phyloP scores from a whole-genome alignment of 805 yeast species.

The Monosporozyma aerobia region DNA sequence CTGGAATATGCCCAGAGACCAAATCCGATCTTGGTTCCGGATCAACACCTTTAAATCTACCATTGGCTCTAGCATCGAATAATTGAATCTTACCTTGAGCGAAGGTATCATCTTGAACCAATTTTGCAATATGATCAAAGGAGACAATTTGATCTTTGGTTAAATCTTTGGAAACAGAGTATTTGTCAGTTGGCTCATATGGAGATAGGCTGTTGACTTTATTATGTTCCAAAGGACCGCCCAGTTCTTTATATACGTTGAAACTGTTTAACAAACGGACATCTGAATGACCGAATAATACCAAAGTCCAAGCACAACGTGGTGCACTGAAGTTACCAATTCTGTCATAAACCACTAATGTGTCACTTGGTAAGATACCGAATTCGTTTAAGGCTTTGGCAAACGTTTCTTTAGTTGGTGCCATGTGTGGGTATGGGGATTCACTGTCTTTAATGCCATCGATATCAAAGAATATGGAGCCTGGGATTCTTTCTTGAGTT shows the following conservation, averaged over 20 bases:
- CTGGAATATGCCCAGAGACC: conserved; percentile 84
- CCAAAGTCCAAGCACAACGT: conserved; percentile 85
- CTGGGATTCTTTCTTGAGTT: conserved; percentile 48
- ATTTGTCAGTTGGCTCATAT: conserved; percentile 15
- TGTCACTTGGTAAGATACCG: conserved; percentile 49
- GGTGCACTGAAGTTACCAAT: conserved; percentile 82
- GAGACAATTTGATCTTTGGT: conserved; percentile 44
- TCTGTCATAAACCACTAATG: conserved; percentile 74
- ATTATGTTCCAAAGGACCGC: conserved; percentile 38
- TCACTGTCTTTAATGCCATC: conserved; percentile 53
- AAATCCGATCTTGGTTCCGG: conserved; percentile 89
- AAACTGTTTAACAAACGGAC: conserved; percentile 67
- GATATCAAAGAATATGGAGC: conserved; percentile 69
- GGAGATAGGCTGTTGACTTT: conserved; percentile 9
- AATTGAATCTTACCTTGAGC: conserved; percentile 13
- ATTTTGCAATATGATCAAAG: conserved; percentile 54
- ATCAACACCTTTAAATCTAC: conserved; percentile 65
- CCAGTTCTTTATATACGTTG: conserved; percentile 38
- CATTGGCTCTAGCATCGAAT: conserved; percentile 75
- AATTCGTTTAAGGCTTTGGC: conserved; percentile 42
- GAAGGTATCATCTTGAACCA: conserved; percentile 33
- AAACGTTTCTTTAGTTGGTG: conserved; percentile 56
- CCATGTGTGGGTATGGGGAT: conserved; percentile 82
- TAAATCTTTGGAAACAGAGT: conserved; percentile 30
- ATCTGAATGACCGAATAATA: conserved; percentile 64